Evolutionary conservation across 31 red algal species (phyloP).

Genomic region (Asparagopsis taxiformis): DNA sequence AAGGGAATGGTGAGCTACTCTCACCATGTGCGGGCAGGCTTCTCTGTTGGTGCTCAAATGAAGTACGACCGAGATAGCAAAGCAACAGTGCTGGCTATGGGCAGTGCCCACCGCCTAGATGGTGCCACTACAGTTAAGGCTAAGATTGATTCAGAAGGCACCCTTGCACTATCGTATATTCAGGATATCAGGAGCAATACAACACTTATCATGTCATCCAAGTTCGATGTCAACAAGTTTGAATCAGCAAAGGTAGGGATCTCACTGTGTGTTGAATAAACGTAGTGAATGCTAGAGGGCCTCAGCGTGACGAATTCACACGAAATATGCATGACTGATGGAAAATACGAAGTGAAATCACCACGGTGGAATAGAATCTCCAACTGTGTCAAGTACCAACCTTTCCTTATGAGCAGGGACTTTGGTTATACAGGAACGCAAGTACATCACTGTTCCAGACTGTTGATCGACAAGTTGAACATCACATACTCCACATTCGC

Average conservation of each 20-base stretch:
- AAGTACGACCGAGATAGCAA: constrained; percentile 27
- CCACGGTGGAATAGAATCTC: constrained; percentile 27
- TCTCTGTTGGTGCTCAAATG: constrained; percentile 77
- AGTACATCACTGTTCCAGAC: constrained; percentile 10
- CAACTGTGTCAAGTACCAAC: constrained; percentile 24
- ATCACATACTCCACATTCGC: constrained; percentile 32
- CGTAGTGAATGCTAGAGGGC: background rate
- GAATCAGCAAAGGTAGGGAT: constrained; percentile 75
- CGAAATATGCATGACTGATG: background rate
- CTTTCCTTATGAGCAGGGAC: constrained; percentile 7
- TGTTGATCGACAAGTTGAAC: background rate
- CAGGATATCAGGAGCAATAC: constrained; percentile 85
- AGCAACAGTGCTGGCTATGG: constrained; percentile 42
- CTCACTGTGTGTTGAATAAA: constrained; percentile 73
- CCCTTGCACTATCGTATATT: constrained; percentile 70
- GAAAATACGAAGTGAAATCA: too few species aligned
- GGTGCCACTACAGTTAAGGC: constrained; percentile 74
- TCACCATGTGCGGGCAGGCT: constrained; percentile 66
- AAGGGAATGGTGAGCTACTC: constrained; percentile 72
- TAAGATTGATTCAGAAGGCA: constrained; percentile 79
- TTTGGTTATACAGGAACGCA: constrained; percentile 19
- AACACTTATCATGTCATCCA: constrained; percentile 73
- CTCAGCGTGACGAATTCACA: background rate
- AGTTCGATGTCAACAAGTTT: constrained; percentile 66
- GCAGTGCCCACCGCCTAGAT: constrained; percentile 59